Evolutionary conservation across 257 asterid genomes (phyloP).

Genomic region (Solanum corneliomulleri): DNA sequence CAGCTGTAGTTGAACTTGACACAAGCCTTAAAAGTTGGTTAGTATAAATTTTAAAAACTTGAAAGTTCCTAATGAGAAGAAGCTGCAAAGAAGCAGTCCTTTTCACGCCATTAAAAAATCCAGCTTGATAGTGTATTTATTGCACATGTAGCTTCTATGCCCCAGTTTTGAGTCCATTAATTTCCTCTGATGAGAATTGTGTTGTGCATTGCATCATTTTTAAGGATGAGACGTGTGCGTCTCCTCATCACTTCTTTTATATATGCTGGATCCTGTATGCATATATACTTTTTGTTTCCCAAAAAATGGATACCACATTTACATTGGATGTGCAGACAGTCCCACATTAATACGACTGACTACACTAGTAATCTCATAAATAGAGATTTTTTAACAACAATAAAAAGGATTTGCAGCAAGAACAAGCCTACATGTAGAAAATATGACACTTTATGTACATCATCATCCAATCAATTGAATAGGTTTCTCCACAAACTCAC

Average conservation of each 20-base stretch:
- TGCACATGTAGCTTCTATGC: conserved; percentile 13
- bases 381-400: neutral
- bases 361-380: neutral
- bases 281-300: neutral
- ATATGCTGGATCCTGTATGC: neutral
- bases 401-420: neutral
- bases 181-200: neutral
- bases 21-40: neutral
- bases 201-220: neutral
- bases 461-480: conserved; percentile 30
- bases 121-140: conserved; percentile 5
- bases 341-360: neutral
- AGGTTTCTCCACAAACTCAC: conserved; percentile 28
- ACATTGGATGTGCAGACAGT: neutral
- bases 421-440: neutral
- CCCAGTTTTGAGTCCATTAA: conserved; percentile 4
- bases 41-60: neutral
- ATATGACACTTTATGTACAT: conserved; percentile 20
- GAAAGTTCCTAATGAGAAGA: neutral
- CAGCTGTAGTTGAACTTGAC: neutral
- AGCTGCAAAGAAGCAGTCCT: neutral
- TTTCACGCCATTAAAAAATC: neutral
- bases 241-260: neutral
- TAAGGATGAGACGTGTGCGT: neutral
- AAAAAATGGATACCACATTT: neutral